A percentile compares a stretch with the other conserved stretches of the same genome.
Evolutionary conservation across 768 basidiomycete species (phyloP).

Genomic region (Russula ochroleuca): DNA sequence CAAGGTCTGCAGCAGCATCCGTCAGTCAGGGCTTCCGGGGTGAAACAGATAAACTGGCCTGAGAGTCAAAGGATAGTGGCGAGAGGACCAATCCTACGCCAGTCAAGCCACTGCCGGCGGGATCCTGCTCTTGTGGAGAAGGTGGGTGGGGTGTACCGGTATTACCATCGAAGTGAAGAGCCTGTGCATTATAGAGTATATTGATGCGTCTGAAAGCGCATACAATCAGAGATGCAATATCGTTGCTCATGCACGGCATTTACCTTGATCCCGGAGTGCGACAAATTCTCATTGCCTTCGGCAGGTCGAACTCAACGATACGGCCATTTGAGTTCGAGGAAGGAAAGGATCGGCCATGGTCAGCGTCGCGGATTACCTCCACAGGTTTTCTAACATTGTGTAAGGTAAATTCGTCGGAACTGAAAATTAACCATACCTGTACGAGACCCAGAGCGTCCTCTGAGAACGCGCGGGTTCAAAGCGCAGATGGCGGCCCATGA

Average conservation of each 20-base stretch:
- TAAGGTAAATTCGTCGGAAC: background rate
- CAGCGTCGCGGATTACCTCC: slow-evolving; percentile 31
- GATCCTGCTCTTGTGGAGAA: slow-evolving; percentile 22
- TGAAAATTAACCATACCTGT: slow-evolving; percentile 45
- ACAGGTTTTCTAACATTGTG: slow-evolving; percentile 38
- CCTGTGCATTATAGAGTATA: slow-evolving; percentile 21
- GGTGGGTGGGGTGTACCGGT: background rate
- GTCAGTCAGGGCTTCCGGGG: slow-evolving; percentile 2
- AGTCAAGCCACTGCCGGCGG: slow-evolving; percentile 29
- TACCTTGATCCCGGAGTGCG: slow-evolving; percentile 53
- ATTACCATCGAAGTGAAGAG: background rate
- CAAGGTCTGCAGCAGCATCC: slow-evolving; percentile 42
- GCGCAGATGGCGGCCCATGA: slow-evolving; percentile 68
- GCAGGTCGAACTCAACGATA: slow-evolving; percentile 40
- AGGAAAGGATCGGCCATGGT: slow-evolving; percentile 15
- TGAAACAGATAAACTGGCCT: slow-evolving; percentile 39
- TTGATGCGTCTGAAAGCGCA: slow-evolving; percentile 35
- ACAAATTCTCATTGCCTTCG: slow-evolving; percentile 58
- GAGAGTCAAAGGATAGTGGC: slow-evolving; percentile 56
- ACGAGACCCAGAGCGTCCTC: slow-evolving; percentile 69
- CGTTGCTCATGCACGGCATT: slow-evolving; percentile 8
- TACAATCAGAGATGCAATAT: slow-evolving; percentile 4
- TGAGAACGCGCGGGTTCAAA: slow-evolving; percentile 76
- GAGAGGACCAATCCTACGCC: slow-evolving; percentile 44
- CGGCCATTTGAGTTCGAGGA: slow-evolving; percentile 24